Conservation (phyloP, 768 basidiomycete genomes). For the Antrodiella citrinella region DNA sequence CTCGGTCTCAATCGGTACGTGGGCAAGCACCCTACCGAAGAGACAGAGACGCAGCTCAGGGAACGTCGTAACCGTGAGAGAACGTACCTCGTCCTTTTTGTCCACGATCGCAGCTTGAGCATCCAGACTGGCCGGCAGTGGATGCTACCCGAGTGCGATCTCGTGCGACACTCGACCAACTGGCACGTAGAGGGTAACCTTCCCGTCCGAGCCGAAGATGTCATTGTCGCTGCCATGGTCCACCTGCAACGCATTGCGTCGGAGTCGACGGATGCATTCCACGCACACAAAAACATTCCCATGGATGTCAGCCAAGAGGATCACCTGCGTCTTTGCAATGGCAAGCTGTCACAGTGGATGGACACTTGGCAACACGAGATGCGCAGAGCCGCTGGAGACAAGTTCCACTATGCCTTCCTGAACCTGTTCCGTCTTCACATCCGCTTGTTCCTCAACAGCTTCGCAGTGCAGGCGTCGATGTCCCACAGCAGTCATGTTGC, state of each 20-base stretch:
- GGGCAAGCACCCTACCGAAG: conserved; percentile 43
- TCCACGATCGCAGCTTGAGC: conserved; percentile 79
- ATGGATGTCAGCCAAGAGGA: conserved; percentile 69
- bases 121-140: conserved; percentile 81
- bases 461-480: conserved; percentile 64
- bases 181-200: conserved; percentile 62
- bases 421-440: conserved; percentile 72
- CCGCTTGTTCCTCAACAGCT: conserved; percentile 76
- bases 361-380: conserved; percentile 68
- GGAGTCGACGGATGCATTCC: conserved; percentile 54
- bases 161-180: conserved; percentile 55
- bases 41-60: conserved; percentile 55
- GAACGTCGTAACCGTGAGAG: conserved; percentile 82
- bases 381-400: conserved; percentile 65
- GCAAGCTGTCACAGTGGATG: conserved; percentile 64
- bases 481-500: conserved; percentile 47
- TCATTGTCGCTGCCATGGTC: conserved; percentile 70
- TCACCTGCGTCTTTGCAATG: conserved; percentile 64
- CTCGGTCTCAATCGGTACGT: conserved; percentile 70
- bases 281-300: conserved; percentile 42
- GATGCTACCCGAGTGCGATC: conserved; percentile 86
- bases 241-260: conserved; percentile 72
- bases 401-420: conserved; percentile 71
- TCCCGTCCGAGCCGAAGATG: conserved; percentile 66
- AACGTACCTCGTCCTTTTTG: conserved; percentile 79